Base-by-base conservation (phyloP, 176 grass and related monocot species). In the Triticum dicoccoides region DNA sequence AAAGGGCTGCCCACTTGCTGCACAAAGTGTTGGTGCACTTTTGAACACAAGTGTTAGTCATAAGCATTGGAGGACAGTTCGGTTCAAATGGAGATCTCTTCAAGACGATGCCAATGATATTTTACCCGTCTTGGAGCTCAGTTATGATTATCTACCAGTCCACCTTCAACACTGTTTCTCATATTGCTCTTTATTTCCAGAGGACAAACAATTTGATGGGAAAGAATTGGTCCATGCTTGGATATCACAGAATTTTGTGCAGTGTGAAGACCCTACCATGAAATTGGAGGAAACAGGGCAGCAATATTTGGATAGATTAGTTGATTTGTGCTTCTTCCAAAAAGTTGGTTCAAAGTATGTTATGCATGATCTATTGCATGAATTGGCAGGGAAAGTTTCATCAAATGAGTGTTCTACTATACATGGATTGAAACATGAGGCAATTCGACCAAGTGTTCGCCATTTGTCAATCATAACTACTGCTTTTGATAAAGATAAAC, bases 221-320 rank as follows among this genome's bases (percentile, higher is more conserved):
- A 11, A 10, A 13, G 3, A 66, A 0, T 78, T 90, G 63, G 35
- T 90, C 18, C 0, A 25, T 51, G 42, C 83, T 17, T 93, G 91
- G 91, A 93, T 93, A 9, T 30, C 88, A 65, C 88, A 89, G 27
- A 61, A 80, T 4, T 91, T 78, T 73, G 66, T 94, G 18, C 1
- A 27, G 3, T 14, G 21, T 8, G 7, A 41, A 61, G 10, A n/a
- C 14, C 3, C 4, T 0, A 3, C 3, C 1, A 15, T 77, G 18
- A 80, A 4, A 49, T 2, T 86, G 2, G 86, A 89, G 17, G 80
- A 91, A 17, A 78, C 56, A 37, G 92, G 83, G 15, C 69, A 4
- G 5, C 0, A 8, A 2, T 89, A 84, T 64, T 24, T 94, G 0
- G 18, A 65, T 6, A 27, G 51, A 13, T 58, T 94, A 45, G 10